A percentile compares a stretch with the other conserved stretches of the same genome.
Evolutionary conservation across 352 stramenopile genomes (phyloP).

Genomic region (Pythium aristosporum): DNA sequence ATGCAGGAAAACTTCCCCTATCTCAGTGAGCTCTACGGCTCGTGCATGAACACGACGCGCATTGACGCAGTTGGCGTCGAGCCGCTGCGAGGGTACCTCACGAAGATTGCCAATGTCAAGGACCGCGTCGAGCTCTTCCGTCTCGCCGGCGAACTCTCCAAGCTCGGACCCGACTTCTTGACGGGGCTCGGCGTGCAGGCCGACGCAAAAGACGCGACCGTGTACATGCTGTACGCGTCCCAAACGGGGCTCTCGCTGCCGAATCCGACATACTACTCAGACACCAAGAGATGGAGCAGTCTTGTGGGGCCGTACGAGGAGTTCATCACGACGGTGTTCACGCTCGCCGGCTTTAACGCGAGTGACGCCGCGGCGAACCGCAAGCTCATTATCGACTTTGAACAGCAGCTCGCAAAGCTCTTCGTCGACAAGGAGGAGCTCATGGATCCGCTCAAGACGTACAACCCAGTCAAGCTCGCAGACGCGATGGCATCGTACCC

Average conservation of each 20-base stretch:
- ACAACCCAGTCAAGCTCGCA: slow-evolving; percentile 86
- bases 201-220: slow-evolving; percentile 83
- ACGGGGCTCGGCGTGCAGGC: slow-evolving; percentile 70
- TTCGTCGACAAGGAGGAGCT: slow-evolving; percentile 90
- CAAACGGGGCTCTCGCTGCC: slow-evolving; percentile 88
- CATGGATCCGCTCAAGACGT: slow-evolving; percentile 85
- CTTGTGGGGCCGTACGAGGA: slow-evolving; percentile 70
- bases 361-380: slow-evolving; percentile 32
- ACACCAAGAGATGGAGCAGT: slow-evolving; percentile 76
- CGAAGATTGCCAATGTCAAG: slow-evolving; percentile 33
- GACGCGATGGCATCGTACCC: slow-evolving; percentile 49
- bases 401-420: slow-evolving; percentile 73
- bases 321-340: slow-evolving; percentile 78
- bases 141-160: slow-evolving; percentile 52
- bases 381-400: slow-evolving; percentile 80
- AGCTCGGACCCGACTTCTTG: slow-evolving; percentile 69
- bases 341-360: slow-evolving; percentile 47
- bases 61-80: slow-evolving; percentile 40
- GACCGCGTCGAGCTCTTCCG: slow-evolving; percentile 49
- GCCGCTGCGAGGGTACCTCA: slow-evolving; percentile 37
- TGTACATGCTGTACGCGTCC: slow-evolving; percentile 78
- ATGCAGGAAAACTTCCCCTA: slow-evolving; percentile 37
- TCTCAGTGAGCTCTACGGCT: slow-evolving; percentile 37
- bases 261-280: slow-evolving; percentile 92
- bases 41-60: slow-evolving; percentile 41